A percentile compares a stretch with the other conserved stretches of the same genome.
Conservation (phyloP, 495 filamentous ascomycete genomes). For the Penicillium roqueforti region DNA sequence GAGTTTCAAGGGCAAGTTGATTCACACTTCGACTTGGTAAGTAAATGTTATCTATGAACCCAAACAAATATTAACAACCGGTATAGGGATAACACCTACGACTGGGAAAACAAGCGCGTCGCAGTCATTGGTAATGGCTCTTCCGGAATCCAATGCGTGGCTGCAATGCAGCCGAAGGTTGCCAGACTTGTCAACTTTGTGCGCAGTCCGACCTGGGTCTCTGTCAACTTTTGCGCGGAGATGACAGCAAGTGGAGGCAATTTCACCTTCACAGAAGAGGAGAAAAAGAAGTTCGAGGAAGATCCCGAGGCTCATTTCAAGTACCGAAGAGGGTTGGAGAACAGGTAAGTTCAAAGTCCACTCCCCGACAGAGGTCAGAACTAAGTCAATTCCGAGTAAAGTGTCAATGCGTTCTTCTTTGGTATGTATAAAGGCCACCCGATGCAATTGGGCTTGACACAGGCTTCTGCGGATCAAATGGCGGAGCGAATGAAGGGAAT, state of each 20-base stretch:
- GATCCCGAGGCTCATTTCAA: constrained; percentile 10
- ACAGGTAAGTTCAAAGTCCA: constrained; percentile 2
- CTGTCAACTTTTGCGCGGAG: constrained; percentile 1
- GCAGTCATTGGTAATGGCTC: constrained; percentile 49
- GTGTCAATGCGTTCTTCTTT: constrained; percentile 2
- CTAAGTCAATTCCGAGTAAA: neutral
- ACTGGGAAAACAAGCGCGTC: constrained; percentile 44
- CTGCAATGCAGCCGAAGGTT: constrained; percentile 43
- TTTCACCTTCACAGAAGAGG: constrained; percentile 37
- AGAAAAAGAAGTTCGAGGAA: constrained; percentile 16
- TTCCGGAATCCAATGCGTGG: constrained; percentile 50
- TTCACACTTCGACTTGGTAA: constrained; percentile 47
- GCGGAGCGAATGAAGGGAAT: constrained; percentile 28
- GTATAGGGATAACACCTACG: constrained; percentile 29
- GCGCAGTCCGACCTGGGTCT: constrained; percentile 20
- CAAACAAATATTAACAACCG: no score
- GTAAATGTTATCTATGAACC: neutral
- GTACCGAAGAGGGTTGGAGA: constrained; percentile 15
- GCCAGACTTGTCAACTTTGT: constrained; percentile 33
- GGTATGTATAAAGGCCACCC: constrained; percentile 1
- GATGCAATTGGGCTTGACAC: neutral
- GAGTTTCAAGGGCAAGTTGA: constrained; percentile 42
- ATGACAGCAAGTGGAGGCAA: constrained; percentile 26
- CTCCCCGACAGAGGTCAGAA: no score
- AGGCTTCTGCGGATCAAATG: constrained; percentile 19